These are phyloP conservation scores for Xylaria sp. DNA, from an alignment of 2,329 filamentous ascomycete species.

Conservation along the genomic window DNA sequence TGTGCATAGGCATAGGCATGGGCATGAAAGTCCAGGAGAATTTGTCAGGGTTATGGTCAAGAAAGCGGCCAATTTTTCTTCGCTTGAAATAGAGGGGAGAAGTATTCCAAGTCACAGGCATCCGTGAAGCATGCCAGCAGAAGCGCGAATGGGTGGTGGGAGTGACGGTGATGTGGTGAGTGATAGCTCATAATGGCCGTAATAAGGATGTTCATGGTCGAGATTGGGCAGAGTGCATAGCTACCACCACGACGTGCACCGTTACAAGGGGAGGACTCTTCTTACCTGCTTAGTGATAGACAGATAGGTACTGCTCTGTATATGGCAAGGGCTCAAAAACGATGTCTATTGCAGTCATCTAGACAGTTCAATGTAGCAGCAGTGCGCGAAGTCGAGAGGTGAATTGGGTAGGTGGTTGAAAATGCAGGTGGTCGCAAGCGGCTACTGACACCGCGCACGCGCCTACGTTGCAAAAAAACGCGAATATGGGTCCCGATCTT, in stretches of 20 bases:
- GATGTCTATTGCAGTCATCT: background rate
- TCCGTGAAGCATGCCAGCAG: background rate
- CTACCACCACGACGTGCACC: background rate
- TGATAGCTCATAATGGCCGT: background rate
- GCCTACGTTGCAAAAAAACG: constrained; percentile 3
- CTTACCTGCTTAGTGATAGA: constrained; percentile 7
- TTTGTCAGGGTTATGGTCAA: background rate
- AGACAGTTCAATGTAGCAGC: background rate
- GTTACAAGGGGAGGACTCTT: background rate
- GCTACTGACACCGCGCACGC: background rate
- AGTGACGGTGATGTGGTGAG: background rate
- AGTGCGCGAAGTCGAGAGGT: background rate
- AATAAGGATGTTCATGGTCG: background rate
- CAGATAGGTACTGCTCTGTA: too few relatives aligned
- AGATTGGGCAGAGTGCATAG: constrained; percentile 1
- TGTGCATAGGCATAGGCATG: background rate
- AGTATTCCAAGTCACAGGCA: background rate
- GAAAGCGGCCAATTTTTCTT: background rate
- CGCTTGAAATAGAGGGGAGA: background rate
- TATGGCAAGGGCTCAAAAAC: background rate
- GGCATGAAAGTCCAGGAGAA: background rate
- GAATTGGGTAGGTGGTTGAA: background rate
- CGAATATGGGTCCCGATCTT: background rate
- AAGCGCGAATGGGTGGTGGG: background rate
- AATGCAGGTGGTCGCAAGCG: background rate